Conservation (phyloP, 495 filamentous ascomycete species). For the Neurospora sp. region DNA sequence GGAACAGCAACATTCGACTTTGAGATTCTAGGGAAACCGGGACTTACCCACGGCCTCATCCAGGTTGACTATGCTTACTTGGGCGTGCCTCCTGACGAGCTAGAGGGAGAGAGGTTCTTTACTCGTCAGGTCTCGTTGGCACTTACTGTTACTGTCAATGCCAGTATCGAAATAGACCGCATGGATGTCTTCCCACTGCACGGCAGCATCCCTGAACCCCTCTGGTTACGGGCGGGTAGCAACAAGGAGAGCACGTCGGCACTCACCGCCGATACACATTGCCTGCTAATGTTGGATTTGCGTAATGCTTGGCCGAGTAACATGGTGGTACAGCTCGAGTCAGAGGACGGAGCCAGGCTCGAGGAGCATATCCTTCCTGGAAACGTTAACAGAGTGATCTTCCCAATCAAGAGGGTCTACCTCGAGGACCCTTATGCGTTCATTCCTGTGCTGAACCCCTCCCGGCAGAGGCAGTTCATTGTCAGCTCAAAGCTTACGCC, state of each 20-base stretch:
- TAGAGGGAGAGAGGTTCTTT: conserved; percentile 60
- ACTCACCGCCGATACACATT: conserved; percentile 49
- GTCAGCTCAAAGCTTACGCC: conserved; percentile 72
- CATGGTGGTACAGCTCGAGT: conserved; percentile 48
- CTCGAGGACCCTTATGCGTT: conserved; percentile 63
- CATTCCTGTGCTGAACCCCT: conserved; percentile 71
- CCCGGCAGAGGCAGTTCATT: conserved; percentile 75
- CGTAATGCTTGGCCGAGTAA: conserved; percentile 80
- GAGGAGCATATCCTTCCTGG: conserved; percentile 61
- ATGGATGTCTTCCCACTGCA: conserved; percentile 69
- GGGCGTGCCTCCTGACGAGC: conserved; percentile 49
- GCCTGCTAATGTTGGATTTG: conserved; percentile 71
- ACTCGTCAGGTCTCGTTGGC: conserved; percentile 76
- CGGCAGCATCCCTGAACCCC: conserved; percentile 35
- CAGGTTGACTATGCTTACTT: conserved; percentile 76
- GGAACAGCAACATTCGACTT: conserved; percentile 64
- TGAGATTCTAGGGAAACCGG: conserved; percentile 75
- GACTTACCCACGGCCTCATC: conserved; percentile 68
- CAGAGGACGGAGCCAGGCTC: conserved; percentile 23
- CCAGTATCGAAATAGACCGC: conserved; percentile 67
- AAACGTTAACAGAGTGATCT: conserved; percentile 63
- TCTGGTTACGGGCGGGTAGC: conserved; percentile 29
- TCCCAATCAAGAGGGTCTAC: conserved; percentile 67
- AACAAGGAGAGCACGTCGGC: conserved; percentile 13
- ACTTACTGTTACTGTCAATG: conserved; percentile 82